Conservation (phyloP, 257 asterid genomes). For the Solanum dulcamara region DNA sequence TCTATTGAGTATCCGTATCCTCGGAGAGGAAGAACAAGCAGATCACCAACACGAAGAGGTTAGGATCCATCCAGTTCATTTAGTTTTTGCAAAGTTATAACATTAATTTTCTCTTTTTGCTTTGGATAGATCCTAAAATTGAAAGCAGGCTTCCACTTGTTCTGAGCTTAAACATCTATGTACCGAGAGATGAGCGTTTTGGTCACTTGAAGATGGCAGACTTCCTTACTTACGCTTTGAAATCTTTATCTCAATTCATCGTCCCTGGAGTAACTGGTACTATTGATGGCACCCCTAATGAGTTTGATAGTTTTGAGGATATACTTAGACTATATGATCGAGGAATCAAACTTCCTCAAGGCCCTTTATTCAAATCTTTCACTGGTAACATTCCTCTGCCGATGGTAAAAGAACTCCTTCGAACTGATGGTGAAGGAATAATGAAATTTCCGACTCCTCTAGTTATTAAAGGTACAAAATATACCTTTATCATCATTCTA, state of each 20-base stretch:
- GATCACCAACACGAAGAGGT: background rate
- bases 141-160: conserved; percentile 14
- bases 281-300: conserved; percentile 2
- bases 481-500: no score
- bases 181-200: conserved; percentile 24
- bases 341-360: conserved; percentile 10
- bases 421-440: conserved; percentile 3
- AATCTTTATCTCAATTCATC: conserved; percentile 6
- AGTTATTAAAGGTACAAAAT: conserved; percentile 2
- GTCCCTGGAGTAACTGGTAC: conserved; percentile 2
- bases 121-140: conserved; percentile 2
- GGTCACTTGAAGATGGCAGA: conserved; percentile 19
- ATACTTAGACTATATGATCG: conserved; percentile 4
- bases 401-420: conserved; percentile 5
- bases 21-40: conserved; percentile 5
- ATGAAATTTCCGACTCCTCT: conserved; percentile 8
- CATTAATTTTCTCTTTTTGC: background rate
- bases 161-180: conserved; percentile 10
- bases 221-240: conserved; percentile 3
- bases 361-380: background rate
- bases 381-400: background rate
- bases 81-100: background rate
- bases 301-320: conserved; percentile 15
- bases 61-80: background rate
- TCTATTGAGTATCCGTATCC: conserved; percentile 10